Evolutionary conservation across 805 yeast species (phyloP).

Genomic region (Wickerhamiella bombiphila): DNA sequence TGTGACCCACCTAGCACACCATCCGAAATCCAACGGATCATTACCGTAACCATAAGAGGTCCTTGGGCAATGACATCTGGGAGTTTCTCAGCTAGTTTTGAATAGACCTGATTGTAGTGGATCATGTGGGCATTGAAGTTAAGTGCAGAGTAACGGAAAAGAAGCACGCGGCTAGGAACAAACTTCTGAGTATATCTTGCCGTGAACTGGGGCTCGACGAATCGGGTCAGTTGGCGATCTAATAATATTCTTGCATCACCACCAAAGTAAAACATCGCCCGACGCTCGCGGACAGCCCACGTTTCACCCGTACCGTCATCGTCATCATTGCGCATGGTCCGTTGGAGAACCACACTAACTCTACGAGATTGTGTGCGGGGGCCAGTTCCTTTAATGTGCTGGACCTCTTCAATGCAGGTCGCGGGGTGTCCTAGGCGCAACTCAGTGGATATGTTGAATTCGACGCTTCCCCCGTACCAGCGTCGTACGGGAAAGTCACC

Average conservation of each 20-base stretch:
- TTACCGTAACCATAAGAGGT: conserved; percentile 53
- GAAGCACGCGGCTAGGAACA: conserved; percentile 30
- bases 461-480: conserved; percentile 66
- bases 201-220: conserved; percentile 12
- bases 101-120: conserved; percentile 53
- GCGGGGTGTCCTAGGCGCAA: conserved; percentile 28
- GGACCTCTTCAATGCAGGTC: conserved; percentile 40
- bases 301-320: conserved; percentile 15
- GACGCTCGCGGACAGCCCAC: conserved; percentile 33
- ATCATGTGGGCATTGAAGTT: conserved; percentile 75
- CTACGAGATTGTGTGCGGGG: conserved; percentile 15
- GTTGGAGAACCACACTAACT: conserved; percentile 40
- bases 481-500: conserved; percentile 37
- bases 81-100: conserved; percentile 40
- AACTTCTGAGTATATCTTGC: conserved; percentile 17
- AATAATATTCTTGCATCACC: conserved; percentile 15
- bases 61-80: conserved; percentile 61
- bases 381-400: conserved; percentile 11
- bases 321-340: conserved; percentile 28
- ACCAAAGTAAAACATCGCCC: conserved; percentile 50
- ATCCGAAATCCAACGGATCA: conserved; percentile 36
- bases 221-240: conserved; percentile 13
- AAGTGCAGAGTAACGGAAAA: conserved; percentile 55
- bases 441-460: conserved; percentile 24
- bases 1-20: conserved; percentile 13